Conservation (phyloP, 495 filamentous ascomycete genomes). For the Apiosordaria backusii region DNA sequence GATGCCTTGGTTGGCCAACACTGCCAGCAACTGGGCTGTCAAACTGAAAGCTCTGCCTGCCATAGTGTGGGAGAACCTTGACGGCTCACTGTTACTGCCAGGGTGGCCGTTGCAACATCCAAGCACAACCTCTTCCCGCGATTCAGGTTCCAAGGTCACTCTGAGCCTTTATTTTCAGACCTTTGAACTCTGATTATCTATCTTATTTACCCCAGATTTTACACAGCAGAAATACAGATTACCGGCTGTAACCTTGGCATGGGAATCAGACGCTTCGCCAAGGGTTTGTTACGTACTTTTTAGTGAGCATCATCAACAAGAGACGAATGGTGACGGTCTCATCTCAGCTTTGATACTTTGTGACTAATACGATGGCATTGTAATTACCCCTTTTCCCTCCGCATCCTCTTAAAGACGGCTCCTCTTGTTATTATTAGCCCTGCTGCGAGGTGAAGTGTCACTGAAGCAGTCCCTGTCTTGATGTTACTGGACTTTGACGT, state of each 20-base stretch:
- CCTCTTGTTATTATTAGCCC: background rate
- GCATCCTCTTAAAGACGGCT: background rate
- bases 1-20: background rate
- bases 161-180: background rate
- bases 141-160: background rate
- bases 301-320: background rate
- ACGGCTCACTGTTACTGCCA: slow-evolving; percentile 5
- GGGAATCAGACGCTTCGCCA: background rate
- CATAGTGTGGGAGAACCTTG: slow-evolving; percentile 18
- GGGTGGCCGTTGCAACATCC: background rate
- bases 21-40: background rate
- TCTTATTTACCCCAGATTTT: background rate
- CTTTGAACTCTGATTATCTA: background rate
- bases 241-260: background rate
- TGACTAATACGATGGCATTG: background rate
- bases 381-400: background rate
- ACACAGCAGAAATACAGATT: background rate
- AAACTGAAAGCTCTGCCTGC: background rate
- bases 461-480: too few species aligned
- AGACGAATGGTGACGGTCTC: background rate
- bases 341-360: background rate
- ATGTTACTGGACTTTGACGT: too few species aligned
- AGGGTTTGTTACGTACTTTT: slow-evolving; percentile 1
- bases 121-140: background rate
- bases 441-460: background rate